Conservation (phyloP, 345 rosid genomes). For the Eucalyptus sideroxylon region DNA sequence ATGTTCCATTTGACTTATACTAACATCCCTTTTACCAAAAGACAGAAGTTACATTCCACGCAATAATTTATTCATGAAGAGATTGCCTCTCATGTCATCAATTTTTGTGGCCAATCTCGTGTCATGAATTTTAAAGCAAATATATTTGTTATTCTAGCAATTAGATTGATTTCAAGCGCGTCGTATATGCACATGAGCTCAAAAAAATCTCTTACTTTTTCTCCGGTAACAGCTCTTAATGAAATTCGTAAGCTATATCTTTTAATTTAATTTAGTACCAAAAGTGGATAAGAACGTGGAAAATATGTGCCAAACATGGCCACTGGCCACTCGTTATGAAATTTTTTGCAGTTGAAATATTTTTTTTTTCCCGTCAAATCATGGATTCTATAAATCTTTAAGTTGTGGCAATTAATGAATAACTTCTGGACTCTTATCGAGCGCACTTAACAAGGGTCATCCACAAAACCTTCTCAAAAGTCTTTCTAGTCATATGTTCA, state of each 20-base stretch:
- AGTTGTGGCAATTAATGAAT: background rate
- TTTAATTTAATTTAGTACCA: background rate
- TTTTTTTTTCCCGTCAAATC: background rate
- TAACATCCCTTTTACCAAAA: slow-evolving; percentile 9
- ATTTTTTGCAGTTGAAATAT: background rate
- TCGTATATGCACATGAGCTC: background rate
- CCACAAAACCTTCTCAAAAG: background rate
- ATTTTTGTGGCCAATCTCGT: background rate
- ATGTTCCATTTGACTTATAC: background rate
- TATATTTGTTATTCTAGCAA: background rate
- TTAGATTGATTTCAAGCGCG: background rate
- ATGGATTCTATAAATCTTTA: background rate
- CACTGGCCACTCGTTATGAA: background rate
- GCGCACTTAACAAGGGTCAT: background rate
- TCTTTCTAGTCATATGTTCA: background rate
- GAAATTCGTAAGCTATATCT: background rate
- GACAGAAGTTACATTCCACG: background rate
- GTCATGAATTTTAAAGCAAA: background rate
- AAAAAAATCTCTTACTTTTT: background rate
- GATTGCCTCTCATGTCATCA: background rate
- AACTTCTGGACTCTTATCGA: background rate
- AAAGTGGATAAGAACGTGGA: background rate
- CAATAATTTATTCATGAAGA: slow-evolving; percentile 1
- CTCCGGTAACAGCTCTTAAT: background rate
- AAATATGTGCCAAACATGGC: background rate